These are phyloP conservation scores for Starmerella stigmatis DNA, from an alignment of 805 yeast genomes.

Conservation along the genomic window DNA sequence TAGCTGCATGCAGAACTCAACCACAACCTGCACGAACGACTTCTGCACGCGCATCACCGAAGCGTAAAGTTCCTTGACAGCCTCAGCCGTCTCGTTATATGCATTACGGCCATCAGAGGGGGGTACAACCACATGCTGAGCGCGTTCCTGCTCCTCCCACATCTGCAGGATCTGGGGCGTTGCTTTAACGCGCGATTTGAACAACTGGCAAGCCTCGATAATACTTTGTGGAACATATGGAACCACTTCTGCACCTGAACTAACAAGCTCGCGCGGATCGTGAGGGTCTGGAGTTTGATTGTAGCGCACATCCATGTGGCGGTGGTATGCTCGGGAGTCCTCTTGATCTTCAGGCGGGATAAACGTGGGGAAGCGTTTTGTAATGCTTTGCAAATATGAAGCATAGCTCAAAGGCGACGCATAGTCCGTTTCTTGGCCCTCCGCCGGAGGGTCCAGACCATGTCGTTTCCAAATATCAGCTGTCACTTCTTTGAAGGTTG, in stretches of 20 bases:
- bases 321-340: slow-evolving; percentile 14
- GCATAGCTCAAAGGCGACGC: slow-evolving; percentile 82
- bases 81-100: slow-evolving; percentile 32
- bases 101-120: not conserved
- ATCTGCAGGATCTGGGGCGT: slow-evolving; percentile 61
- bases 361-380: slow-evolving; percentile 51
- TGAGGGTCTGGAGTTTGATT: not conserved
- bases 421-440: slow-evolving; percentile 21
- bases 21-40: slow-evolving; percentile 52
- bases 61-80: slow-evolving; percentile 53
- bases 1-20: slow-evolving; percentile 43
- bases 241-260: slow-evolving; percentile 6
- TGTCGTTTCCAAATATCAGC: slow-evolving; percentile 38
- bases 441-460: slow-evolving; percentile 26
- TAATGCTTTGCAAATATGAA: slow-evolving; percentile 63
- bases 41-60: slow-evolving; percentile 45
- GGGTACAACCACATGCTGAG: slow-evolving; percentile 26
- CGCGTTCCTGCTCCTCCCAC: slow-evolving; percentile 58
- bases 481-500: slow-evolving; percentile 37
- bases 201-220: slow-evolving; percentile 63
- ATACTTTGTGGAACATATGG: slow-evolving; percentile 58
- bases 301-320: not conserved
- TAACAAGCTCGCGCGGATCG: slow-evolving; percentile 18
- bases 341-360: slow-evolving; percentile 44
- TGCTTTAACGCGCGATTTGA: slow-evolving; percentile 50